Evolutionary conservation across 2,329 filamentous ascomycete species (phyloP), one percentile per base, ranked within the genome.

Genomic region (Fusarium beomiforme): DNA sequence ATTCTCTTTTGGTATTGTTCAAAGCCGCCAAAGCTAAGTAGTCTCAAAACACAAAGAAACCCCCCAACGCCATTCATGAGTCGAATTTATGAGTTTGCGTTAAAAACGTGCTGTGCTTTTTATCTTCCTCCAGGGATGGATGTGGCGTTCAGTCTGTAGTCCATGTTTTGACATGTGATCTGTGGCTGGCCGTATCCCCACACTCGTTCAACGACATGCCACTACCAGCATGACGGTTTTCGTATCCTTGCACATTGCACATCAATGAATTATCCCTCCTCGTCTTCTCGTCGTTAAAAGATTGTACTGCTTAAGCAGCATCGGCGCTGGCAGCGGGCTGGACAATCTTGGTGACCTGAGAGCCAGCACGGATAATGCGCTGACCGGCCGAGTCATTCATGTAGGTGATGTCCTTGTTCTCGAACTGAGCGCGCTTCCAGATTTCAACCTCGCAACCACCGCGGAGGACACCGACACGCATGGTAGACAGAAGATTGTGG

Each of bases 361-460:
- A 86, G 58, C 94, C 94, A 72, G 95, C 94, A 71, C 95, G 92
- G 78, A 97, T 89, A 75, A 98, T 94, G 71, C 92, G 91, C 81
- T 93, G 88, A 54, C 94, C 95, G 58, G 89, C 86, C 19, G 90
- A 92, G 79, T 97, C 95, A 80, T 93, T 94, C 80, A 93, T 89
- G 73, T 92, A 91, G 64, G 91, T 89, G 63, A 93, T 87, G 76
- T 95, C 93, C 86, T 95, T 95, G 86, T 92, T 93, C 83, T 95
- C 92, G 76, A 90, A 89, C 81, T 95, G 92, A 61, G 92, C 90
- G 43, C 93, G 91, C 89, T 96, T 96, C 93, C 93, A 97, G 82
- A 96, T 94, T 86, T 97, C 93, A 31, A 97, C 93, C 81, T 96
- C 93, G 80, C 92, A 94, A 44, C 93, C 93, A 71, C 93, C 93